Percentiles rank a stretch among this genome's conserved stretches.
phyloP scores from a whole-genome alignment of 129 eudicot genomes.

The Artemisia argyi region DNA sequence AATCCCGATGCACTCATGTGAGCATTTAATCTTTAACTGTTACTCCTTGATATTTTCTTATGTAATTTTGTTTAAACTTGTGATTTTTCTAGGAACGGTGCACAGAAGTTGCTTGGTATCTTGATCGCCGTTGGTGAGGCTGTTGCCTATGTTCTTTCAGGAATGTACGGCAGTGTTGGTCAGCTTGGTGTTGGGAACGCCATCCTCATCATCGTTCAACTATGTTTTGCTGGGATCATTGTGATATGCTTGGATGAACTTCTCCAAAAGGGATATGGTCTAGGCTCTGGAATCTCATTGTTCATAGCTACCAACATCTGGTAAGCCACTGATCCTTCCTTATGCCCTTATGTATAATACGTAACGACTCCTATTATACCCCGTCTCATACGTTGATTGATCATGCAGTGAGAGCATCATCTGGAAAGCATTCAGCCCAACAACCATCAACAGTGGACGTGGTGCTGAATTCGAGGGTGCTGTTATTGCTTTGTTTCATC shows the following conservation, averaged over 20 bases:
- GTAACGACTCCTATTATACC: background rate
- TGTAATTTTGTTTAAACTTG: background rate
- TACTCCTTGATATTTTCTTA: no score
- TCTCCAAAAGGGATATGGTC: constrained; percentile 63
- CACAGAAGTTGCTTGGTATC: constrained; percentile 69
- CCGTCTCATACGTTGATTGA: background rate
- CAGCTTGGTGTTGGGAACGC: constrained; percentile 91
- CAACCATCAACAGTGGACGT: constrained; percentile 50
- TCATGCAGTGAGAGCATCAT: constrained; percentile 49
- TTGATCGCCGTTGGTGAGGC: constrained; percentile 80
- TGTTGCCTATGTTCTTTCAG: constrained; percentile 67
- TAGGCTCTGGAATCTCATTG: constrained; percentile 59
- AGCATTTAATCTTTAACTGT: no score
- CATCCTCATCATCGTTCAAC: constrained; percentile 63
- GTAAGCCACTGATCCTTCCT: constrained; percentile 25
- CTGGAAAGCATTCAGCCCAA: constrained; percentile 64
- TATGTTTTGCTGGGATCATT: constrained; percentile 67
- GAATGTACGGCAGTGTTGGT: constrained; percentile 70
- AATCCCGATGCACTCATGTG: no score
- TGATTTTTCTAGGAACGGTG: constrained; percentile 58
- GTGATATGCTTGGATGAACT: constrained; percentile 59
- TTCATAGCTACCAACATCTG: constrained; percentile 69
- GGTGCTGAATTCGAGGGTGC: constrained; percentile 87
- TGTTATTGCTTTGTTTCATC: constrained; percentile 77
- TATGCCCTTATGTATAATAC: background rate